Conservation (phyloP, 1,284 basidiomycete species). For the Mycena sp. region DNA sequence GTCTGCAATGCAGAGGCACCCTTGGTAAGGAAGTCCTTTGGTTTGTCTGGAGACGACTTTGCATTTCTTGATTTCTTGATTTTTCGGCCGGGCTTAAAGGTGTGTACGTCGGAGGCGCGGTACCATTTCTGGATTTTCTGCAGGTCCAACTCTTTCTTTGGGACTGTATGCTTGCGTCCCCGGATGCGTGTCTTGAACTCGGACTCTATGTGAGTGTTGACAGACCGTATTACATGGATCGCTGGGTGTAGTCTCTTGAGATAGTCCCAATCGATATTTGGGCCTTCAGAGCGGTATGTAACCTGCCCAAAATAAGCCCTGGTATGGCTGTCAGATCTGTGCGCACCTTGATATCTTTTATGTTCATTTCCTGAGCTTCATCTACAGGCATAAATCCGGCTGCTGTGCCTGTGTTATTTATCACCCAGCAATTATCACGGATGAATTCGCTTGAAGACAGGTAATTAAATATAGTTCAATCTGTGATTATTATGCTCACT, state of each 20-base stretch:
- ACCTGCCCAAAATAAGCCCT: background rate
- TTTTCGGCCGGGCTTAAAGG: no score
- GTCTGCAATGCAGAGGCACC: no score
- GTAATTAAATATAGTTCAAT: background rate
- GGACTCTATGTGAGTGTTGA: slow-evolving; percentile 36
- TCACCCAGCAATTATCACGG: background rate
- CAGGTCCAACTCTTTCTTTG: slow-evolving; percentile 32
- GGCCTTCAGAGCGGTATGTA: slow-evolving; percentile 40
- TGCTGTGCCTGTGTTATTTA: background rate
- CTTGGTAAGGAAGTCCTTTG: no score
- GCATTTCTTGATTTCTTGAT: no score
- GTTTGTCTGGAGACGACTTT: no score
- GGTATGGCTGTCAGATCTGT: background rate
- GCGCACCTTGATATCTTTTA: slow-evolving; percentile 4
- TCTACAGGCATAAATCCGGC: background rate
- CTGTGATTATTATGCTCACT: background rate
- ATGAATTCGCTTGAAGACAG: background rate
- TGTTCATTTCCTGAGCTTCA: slow-evolving; percentile 11
- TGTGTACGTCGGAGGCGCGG: no score
- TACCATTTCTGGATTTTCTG: background rate
- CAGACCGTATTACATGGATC: slow-evolving; percentile 35
- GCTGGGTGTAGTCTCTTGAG: slow-evolving; percentile 42
- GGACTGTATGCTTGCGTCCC: slow-evolving; percentile 36
- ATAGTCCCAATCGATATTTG: slow-evolving; percentile 40
- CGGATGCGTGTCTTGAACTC: slow-evolving; percentile 35